Evolutionary conservation across 352 stramenopile genomes (phyloP).

Genomic region (Globisporangium rhizosaccharum): DNA sequence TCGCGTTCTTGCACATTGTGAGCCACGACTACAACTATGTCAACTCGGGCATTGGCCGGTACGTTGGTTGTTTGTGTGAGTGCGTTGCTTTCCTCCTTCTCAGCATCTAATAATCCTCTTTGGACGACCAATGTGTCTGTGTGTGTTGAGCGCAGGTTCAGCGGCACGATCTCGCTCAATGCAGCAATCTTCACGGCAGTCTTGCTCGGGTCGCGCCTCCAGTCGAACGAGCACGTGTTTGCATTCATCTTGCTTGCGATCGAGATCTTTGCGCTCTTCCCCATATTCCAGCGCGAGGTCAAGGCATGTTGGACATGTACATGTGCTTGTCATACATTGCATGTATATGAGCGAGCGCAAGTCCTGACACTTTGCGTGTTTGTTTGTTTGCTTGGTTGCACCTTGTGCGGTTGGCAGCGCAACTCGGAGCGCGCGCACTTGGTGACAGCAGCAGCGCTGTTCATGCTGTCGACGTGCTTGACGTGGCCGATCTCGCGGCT

Average conservation of each 20-base stretch:
- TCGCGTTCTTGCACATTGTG: conserved; percentile 84
- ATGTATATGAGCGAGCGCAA: conserved; percentile 6
- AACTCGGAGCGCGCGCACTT: conserved; percentile 68
- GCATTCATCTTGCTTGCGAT: conserved; percentile 89
- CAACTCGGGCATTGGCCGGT: conserved; percentile 74
- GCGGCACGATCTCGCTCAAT: conserved; percentile 89
- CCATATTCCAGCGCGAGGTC: conserved; percentile 79
- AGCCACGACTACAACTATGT: conserved; percentile 90
- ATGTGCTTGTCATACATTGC: conserved; percentile 1
- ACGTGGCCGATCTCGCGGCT: conserved; percentile 70
- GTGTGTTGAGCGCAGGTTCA: conserved; percentile 31
- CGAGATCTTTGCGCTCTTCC: conserved; percentile 88
- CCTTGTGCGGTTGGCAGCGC: conserved; percentile 18
- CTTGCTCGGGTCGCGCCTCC: conserved; percentile 85
- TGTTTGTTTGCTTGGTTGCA: conserved; percentile 1
- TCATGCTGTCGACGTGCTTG: conserved; percentile 61
- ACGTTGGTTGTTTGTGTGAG: conserved; percentile 5
- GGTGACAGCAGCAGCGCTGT: conserved; percentile 59
- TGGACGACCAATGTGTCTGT: too few species aligned
- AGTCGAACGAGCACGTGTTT: conserved; percentile 90
- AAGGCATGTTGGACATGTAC: conserved; percentile 40
- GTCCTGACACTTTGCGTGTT: not conserved
- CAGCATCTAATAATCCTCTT: too few species aligned
- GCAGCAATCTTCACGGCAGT: conserved; percentile 90
- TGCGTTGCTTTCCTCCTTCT: not conserved